Conservation (phyloP, 208 protist genomes). For the Novymonas esmeraldas region DNA sequence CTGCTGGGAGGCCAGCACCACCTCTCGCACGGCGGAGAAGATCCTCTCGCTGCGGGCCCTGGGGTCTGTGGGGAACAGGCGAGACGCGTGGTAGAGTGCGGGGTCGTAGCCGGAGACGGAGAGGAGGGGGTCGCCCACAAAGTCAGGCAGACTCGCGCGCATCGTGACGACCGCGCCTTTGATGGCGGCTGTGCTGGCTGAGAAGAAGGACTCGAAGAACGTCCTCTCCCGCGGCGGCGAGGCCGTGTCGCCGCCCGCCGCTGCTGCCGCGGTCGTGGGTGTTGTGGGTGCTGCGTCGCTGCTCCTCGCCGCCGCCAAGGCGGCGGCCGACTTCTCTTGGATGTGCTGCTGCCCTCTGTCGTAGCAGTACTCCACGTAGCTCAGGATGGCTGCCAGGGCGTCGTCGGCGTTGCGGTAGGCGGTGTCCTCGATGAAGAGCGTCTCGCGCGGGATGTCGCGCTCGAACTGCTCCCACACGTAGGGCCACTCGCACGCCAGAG, state of each 20-base stretch:
- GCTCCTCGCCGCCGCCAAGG: constrained; percentile 11
- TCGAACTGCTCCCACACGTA: constrained; percentile 67
- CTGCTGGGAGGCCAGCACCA: constrained; percentile 64
- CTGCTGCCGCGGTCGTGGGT: background rate
- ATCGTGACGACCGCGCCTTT: constrained; percentile 30
- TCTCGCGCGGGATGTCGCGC: constrained; percentile 56
- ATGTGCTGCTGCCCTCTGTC: constrained; percentile 27
- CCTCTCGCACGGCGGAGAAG: constrained; percentile 51
- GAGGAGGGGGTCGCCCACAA: constrained; percentile 40
- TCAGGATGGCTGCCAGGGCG: constrained; percentile 50
- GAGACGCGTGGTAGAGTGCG: constrained; percentile 23
- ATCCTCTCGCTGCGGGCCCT: constrained; percentile 37
- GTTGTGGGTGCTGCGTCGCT: background rate
- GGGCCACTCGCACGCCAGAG: constrained; percentile 38
- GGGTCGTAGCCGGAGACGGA: constrained; percentile 25
- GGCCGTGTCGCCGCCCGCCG: background rate
- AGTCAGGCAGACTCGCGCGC: constrained; percentile 34
- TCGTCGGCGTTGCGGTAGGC: constrained; percentile 38
- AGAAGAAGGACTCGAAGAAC: constrained; percentile 35
- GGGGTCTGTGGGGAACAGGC: constrained; percentile 39
- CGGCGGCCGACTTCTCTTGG: constrained; percentile 21
- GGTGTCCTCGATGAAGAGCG: constrained; percentile 48
- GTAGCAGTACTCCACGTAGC: constrained; percentile 63
- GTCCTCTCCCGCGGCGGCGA: constrained; percentile 2
- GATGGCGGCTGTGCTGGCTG: constrained; percentile 26